Evolutionary conservation across 202 grass and related monocot genomes (phyloP), one percentile per base, ranked within the genome.

Genomic region (Setaria viridis): DNA sequence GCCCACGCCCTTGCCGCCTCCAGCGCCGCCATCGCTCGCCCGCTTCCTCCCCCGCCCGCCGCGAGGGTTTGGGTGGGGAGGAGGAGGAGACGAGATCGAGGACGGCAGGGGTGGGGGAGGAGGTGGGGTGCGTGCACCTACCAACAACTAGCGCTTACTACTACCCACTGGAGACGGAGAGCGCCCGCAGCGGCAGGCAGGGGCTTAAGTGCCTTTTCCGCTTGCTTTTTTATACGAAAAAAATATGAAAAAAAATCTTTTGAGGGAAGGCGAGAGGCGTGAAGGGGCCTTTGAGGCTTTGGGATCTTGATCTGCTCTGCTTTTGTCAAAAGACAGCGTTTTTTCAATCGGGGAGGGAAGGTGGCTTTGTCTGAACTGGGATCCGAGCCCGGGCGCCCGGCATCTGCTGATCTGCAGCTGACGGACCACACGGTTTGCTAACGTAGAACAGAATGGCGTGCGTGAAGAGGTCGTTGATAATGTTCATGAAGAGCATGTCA

Each of bases 1-100:
- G 89, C 89, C 89, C 89, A 91, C 85, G 49, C 64, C 89, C 89
- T 88, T 77, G 85, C 89, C 81, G 72, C 89, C 89, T 91, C 85
- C 82, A 91, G 62, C 63, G 78, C 78, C 83, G 85, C 74, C 74
- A 77, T 77, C 75, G 55, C 67, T 49, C 35, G 51, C 72, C 10
- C 84, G 59, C 77, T 62, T 13, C 42, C 73, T 62, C 72, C 34
- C 56, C 80, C 80, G 49, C 29, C 78, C 80, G 60, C 17, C 71
- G 62, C 72, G 57, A 75, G 58, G 63, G 59, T 49, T 59, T 34
- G 68, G 75, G 43, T 73, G 41, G 57, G 88, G 67, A 41, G 84
- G 33, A 74, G 76, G 81, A 75, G 77, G 81, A 74, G 45, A 43
- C 69, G 80, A 83, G 82, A 75, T 63, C n/a, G 62, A 80, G 77